Evolutionary conservation across 129 eudicot species (phyloP), one percentile per base, ranked within the genome.

Genomic region (Helichrysum umbraculigerum): DNA sequence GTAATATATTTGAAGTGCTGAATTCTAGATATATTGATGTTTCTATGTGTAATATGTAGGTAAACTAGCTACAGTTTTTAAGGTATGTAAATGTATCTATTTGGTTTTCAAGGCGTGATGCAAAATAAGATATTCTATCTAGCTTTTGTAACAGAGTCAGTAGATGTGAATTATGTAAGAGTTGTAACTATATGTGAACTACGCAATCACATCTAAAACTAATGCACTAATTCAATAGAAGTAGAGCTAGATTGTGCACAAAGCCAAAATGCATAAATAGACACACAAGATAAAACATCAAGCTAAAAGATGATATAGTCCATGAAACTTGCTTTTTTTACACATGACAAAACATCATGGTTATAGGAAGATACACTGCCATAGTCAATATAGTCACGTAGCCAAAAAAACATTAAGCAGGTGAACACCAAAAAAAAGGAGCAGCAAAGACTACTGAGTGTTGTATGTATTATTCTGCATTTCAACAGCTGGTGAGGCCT

Each of bases 401-500:
- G 25, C 76, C 28, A 25, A 59, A 16, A 67, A 74, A 73, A 68
- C 32, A 66, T 73, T 30, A 79, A 67, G 41, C 3, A 10, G 28
- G 29, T 73, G 64, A 66, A 35, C 37, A 76, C 80, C 74, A 41
- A 32, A 73, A 65, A 66, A 44, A 16, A 25, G 71, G 5, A 42
- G 7, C n/a, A 25, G 7, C 16, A 60, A 25, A 28, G 32, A 37
- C 82, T 73, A 84, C 77, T 61, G 10, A 68, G 51, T 63, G 29
- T 73, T 73, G 72, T 66, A 54, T 50, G 80, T 59, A 76, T 63
- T 51, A 37, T 42, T 79, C 70, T 74, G 86, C 78, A 66, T 60
- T 50, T 75, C 78, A 34, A 67, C 82, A 75, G 82, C 67, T 20
- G 76, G 59, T 25, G 81, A 22, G 56, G 77, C 57, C 75, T 86